Evolutionary conservation across 164 flowering plant genomes (phyloP).

Genomic region (Tetracentron sinense): DNA sequence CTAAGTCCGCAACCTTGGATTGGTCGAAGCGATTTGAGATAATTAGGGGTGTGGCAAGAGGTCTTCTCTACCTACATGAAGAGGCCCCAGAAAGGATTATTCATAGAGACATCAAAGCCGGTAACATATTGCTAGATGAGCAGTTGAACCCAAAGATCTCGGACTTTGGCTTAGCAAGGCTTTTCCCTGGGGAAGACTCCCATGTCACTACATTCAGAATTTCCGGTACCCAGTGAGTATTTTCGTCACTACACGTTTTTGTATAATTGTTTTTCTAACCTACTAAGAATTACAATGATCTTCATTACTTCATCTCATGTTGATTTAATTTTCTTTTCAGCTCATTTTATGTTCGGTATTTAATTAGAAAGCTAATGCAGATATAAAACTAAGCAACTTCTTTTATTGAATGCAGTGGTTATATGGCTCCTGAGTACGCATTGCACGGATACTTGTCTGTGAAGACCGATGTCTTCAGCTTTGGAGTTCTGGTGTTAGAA

Average conservation of each 20-base stretch:
- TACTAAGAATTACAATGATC: no score
- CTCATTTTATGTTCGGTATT: neutral
- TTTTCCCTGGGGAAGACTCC: conserved; percentile 74
- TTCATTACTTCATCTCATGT: neutral
- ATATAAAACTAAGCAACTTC: neutral
- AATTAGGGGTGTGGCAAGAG: conserved; percentile 60
- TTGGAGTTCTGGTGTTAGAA: conserved; percentile 70
- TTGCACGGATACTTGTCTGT: conserved; percentile 73
- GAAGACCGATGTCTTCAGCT: conserved; percentile 82
- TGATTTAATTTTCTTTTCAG: no score
- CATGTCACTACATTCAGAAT: conserved; percentile 67
- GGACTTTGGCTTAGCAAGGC: conserved; percentile 90
- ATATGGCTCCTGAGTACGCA: conserved; percentile 91
- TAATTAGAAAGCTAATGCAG: neutral
- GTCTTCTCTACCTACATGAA: conserved; percentile 83
- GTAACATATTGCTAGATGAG: conserved; percentile 76
- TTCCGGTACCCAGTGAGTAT: conserved; percentile 80
- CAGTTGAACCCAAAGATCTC: conserved; percentile 74
- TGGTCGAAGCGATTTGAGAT: conserved; percentile 61
- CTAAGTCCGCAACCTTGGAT: conserved; percentile 40
- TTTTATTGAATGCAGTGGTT: conserved; percentile 50
- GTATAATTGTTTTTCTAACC: no score
- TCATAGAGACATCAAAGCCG: conserved; percentile 87
- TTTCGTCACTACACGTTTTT: no score
- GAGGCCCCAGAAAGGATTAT: conserved; percentile 79